Evolutionary conservation across 345 rosid species (phyloP).

Genomic region (Corymbia maculata): DNA sequence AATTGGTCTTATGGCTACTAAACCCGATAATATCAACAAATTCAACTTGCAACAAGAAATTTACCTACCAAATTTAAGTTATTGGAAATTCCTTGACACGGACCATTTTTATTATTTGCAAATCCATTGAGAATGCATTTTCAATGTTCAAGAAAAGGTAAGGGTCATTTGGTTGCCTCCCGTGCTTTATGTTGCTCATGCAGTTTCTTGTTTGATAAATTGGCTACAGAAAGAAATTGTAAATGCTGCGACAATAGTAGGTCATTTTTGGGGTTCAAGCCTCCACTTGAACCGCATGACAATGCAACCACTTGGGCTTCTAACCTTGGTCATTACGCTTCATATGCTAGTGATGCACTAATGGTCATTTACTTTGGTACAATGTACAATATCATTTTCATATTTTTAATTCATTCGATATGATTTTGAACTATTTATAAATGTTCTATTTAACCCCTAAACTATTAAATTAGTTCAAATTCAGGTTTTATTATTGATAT

Average conservation of each 20-base stretch:
- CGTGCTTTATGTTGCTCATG: background rate
- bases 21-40: background rate
- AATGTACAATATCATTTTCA: background rate
- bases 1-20: background rate
- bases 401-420: background rate
- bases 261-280: background rate
- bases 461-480: background rate
- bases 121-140: background rate
- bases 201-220: background rate
- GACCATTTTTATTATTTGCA: background rate
- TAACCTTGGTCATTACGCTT: background rate
- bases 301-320: background rate
- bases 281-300: background rate
- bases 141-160: background rate
- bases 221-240: background rate
- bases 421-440: background rate
- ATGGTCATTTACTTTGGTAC: background rate
- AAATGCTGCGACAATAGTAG: background rate
- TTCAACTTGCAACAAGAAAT: background rate
- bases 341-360: background rate
- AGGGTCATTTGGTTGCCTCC: background rate
- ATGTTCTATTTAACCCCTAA: background rate
- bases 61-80: background rate
- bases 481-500: background rate
- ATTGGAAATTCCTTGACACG: background rate